Evolutionary conservation across 768 basidiomycete genomes (phyloP), one percentile per base, ranked within the genome.

Genomic region (Neoboletus brunneissimus): DNA sequence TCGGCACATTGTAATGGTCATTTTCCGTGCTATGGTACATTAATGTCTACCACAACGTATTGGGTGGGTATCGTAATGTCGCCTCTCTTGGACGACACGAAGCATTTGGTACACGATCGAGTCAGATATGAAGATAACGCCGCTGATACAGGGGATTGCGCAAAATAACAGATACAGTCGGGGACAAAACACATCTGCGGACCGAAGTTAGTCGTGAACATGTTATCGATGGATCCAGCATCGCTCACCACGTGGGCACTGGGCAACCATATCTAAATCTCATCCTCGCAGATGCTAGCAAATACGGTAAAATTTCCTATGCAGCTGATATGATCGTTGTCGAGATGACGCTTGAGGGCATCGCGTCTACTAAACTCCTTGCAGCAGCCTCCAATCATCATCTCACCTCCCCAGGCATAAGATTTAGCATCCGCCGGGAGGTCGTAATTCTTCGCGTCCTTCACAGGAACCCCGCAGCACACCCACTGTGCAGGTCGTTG

Each of bases 301-400:
- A 73, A 72, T 11, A 55, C 61, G 35, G 65, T 57, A 57, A 73
- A 67, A 49, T 73, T 58, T 18, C 73, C 73, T 18, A 73, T 49
- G 54, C 74, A 74, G 12, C 22, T 57, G 47, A 73, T 73, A 18
- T 71, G 72, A 9, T 71, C 64, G 47, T 73, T 73, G 51, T 73
- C 70, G 23, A 74, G 71, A 59, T 76, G 75, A 47, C 75, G 68
- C 61, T 76, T 76, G 55, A 76, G 71, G 31, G 75, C 75, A 53
- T 76, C 75, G 53, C 68, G 69, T 61, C 75, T 67, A 47, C 72
- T 73, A 43, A 76, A 76, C 52, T 68, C 68, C 51, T 67, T 72
- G 52, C 71, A 64, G 54, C 75, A 76, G n/a, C 74, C 74, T 25
- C 75, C 74, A 18, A 73, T 63, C 72, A 72, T 71, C 57, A 51